phyloP scores from a whole-genome alignment of 768 basidiomycete genomes.

The Lactifluus hygrophoroides region DNA sequence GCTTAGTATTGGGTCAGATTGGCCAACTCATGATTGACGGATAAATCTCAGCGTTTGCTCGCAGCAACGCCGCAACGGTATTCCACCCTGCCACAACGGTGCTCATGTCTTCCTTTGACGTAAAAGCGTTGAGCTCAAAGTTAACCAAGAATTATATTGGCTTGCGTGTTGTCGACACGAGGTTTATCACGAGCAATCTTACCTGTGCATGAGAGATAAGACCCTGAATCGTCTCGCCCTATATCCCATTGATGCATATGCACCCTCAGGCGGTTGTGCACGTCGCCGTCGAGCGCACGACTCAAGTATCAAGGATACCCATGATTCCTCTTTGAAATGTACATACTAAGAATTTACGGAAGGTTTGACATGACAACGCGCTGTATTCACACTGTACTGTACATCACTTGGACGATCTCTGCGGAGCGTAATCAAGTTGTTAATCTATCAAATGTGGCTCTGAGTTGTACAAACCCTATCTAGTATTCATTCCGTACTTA shows the following conservation, averaged over 20 bases:
- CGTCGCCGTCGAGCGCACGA: slow-evolving; percentile 1
- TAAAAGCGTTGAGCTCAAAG: too few relatives aligned
- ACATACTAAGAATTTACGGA: too few relatives aligned
- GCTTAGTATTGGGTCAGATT: not conserved
- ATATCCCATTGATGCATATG: slow-evolving; percentile 1
- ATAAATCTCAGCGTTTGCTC: slow-evolving; percentile 6
- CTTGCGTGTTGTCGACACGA: slow-evolving; percentile 10
- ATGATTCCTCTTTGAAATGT: too few relatives aligned
- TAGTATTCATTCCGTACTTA: too few relatives aligned
- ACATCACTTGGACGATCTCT: too few relatives aligned
- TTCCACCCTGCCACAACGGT: slow-evolving; percentile 13
- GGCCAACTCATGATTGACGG: too few relatives aligned
- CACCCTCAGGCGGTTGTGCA: slow-evolving; percentile 3
- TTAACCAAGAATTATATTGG: too few relatives aligned
- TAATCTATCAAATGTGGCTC: too few relatives aligned
- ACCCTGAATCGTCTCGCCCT: not conserved
- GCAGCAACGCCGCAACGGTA: not conserved
- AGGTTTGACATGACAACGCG: too few relatives aligned
- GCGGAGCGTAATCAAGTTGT: too few relatives aligned
- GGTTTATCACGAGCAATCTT: slow-evolving; percentile 1
- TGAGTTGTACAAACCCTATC: too few relatives aligned
- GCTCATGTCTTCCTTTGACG: slow-evolving; percentile 2
- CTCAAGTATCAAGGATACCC: not conserved
- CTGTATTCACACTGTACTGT: too few relatives aligned
- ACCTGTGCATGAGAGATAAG: not conserved